These are phyloP conservation scores for Penicillium sp. DNA, from an alignment of 2,329 filamentous ascomycete species.

Conservation along the genomic window DNA sequence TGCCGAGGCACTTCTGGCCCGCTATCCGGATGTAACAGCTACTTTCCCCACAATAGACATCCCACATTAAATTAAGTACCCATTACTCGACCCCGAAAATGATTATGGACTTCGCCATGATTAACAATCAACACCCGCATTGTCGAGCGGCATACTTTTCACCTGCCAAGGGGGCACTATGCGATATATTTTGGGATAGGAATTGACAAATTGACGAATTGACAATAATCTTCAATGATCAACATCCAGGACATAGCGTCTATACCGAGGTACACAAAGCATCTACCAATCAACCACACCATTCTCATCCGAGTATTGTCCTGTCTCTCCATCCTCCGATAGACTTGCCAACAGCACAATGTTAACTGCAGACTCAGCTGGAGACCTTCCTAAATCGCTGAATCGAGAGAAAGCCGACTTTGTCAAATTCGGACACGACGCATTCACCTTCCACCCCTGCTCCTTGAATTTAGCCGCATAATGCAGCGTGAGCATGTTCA, in stretches of 20 bases:
- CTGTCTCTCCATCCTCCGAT: conserved; percentile 18
- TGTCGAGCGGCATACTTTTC: not conserved
- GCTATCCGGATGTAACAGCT: conserved; percentile 13
- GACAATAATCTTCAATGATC: not conserved
- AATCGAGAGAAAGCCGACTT: conserved; percentile 18
- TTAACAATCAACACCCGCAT: no score
- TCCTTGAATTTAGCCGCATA: conserved; percentile 41
- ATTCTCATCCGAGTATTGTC: conserved; percentile 20
- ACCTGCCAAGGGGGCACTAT: not conserved
- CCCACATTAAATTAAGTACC: not conserved
- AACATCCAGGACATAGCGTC: not conserved
- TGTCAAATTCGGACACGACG: conserved; percentile 24
- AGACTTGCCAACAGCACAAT: conserved; percentile 20
- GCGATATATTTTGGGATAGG: not conserved
- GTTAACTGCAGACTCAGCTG: conserved; percentile 20
- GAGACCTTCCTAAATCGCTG: conserved; percentile 10
- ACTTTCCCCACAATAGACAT: not conserved
- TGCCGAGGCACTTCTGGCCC: conserved; percentile 24
- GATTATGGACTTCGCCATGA: no score
- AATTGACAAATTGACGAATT: no score
- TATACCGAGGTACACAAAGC: not conserved
- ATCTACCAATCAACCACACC: conserved; percentile 19
- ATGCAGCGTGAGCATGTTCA: conserved; percentile 48
- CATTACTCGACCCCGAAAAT: conserved; percentile 4
- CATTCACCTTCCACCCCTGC: conserved; percentile 31